Evolutionary conservation across 2,329 filamentous ascomycete species (phyloP), one percentile per base, ranked within the genome.

Genomic region (Metarhizium brunneum): DNA sequence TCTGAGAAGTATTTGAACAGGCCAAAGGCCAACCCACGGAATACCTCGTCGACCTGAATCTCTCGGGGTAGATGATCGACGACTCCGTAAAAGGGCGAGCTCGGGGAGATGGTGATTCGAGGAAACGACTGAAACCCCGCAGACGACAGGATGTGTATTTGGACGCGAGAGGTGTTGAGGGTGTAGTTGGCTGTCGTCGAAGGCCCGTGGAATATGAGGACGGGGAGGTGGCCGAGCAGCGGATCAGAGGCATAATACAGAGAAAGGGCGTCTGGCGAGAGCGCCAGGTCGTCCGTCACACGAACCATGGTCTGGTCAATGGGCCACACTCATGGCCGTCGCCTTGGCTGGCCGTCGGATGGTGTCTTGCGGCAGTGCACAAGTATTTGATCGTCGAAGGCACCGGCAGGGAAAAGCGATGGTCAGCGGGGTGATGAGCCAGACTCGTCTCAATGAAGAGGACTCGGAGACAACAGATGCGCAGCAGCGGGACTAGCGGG

Each of bases 1-100:
- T 97, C 92, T 58, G 83, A 81, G 68, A 96, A 97, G 77, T 96
- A 99, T 70, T 95, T 96, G 76, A 87, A 87, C 62, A 99, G 78
- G 56, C 90, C 91, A 71, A 97, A 95, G 50, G 92, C 94, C 55
- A 99, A 80, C 18, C 87, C 94, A 49, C 94, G 86, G 72, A 88
- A 95, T 61, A 95, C 80, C 71, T 97, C 92, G 69, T 97, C 92
- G 65, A 92, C 92, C 75, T 97, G 94, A 71, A 92, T 91, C 68
- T 96, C 92, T 67, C 91, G 87, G 47, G 94, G 91, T 47, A 99
- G 81, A 69, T 92, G 85, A 68, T 89, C 86, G 69, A 99, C 94
- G 54, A 92, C 92, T 62, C 85, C 82, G 71, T 97, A 97, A 66
- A 95, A 87, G 53, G 90, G 85, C 50, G 92, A 96, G 66, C 88